Base-by-base conservation (phyloP, 1,139 yeast species). In the Diutina scorzettiae region DNA sequence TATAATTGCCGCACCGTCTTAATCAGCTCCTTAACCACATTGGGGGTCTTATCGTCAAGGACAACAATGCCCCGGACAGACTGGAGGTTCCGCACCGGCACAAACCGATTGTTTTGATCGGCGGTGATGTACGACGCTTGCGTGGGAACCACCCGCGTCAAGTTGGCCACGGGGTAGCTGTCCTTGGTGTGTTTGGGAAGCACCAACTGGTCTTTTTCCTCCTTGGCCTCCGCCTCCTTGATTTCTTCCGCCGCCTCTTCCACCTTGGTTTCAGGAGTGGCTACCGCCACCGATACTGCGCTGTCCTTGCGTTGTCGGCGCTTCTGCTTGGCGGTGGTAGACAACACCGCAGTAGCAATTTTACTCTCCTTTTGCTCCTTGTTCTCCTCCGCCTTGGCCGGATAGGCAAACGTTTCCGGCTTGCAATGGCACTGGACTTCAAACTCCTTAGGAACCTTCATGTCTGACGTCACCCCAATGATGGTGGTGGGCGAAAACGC, bases 401-500 rank as follows among this genome's bases (percentile, higher is more conserved):
- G 97, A 58, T 91, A 93, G 43, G 78, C 87, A 66, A 89, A 91
- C 45, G 76, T 64, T 48, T 81, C 86, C 29, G 83, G 76, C 53
- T 81, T 85, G 24, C 93, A 74, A 54, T 84, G 87, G 58, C 95
- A 86, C 52, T 80, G 76, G 47, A 91, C 69, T 43, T 79, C 78
- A 55, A 91, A 81, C 1, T 21, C 39, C 56, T 83, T 75, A 40
- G 98, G 98, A 45, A 86, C 82, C 60, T 81, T 81, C 60, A 91
- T 73, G 60, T 89, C 95, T 48, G 76, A 81, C 48, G 81, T 79
- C 9, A 91, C 85, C 49, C 96, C 96, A 53, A 86, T 79, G 24
- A 91, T 73, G 5, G 94, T 78, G 2, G 98, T 93, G 43, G 98
- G 96, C 5, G 94, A 76, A 61, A 89, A 89, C 25, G 97, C 85